Percentiles rank a stretch among this genome's conserved stretches.
Evolutionary conservation across 768 basidiomycete species (phyloP).

Genomic region (Thelephora ganbajun): DNA sequence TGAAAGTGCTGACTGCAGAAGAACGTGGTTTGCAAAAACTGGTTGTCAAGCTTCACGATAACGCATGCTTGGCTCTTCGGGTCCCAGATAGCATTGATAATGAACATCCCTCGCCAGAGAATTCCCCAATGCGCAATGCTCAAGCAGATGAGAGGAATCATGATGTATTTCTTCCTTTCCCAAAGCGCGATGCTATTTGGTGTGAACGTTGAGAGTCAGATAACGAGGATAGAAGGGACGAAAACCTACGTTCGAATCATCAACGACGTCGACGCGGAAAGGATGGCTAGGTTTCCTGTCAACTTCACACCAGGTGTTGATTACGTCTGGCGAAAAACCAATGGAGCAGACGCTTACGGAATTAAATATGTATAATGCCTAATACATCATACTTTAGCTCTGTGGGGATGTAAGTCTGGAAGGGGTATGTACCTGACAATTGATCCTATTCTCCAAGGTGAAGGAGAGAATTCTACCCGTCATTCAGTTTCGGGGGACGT

Average conservation of each 20-base stretch:
- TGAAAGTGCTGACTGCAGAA: constrained; percentile 41
- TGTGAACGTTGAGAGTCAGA: constrained; percentile 6
- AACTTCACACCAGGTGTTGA: constrained; percentile 22
- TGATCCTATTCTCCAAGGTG: constrained; percentile 21
- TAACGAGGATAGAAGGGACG: not conserved
- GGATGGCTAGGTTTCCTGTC: constrained; percentile 51
- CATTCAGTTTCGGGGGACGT: not conserved
- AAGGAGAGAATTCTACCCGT: constrained; percentile 41
- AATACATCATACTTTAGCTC: not conserved
- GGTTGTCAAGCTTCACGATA: constrained; percentile 38
- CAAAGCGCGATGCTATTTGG: constrained; percentile 50
- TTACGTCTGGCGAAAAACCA: constrained; percentile 1
- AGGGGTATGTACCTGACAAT: not conserved
- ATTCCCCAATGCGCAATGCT: constrained; percentile 54
- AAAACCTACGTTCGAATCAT: constrained; percentile 51
- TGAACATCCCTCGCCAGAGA: constrained; percentile 57
- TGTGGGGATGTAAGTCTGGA: no score
- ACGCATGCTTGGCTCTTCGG: constrained; percentile 26
- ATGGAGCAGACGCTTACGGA: constrained; percentile 26
- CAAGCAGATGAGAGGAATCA: constrained; percentile 35
- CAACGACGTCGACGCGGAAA: constrained; percentile 52
- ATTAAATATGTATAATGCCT: constrained; percentile 59
- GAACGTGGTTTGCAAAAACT: constrained; percentile 48
- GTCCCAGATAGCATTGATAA: constrained; percentile 45
- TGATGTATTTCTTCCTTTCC: constrained; percentile 41